Conservation (phyloP, 495 filamentous ascomycete genomes). For the Trichocladium uniseriatum region DNA sequence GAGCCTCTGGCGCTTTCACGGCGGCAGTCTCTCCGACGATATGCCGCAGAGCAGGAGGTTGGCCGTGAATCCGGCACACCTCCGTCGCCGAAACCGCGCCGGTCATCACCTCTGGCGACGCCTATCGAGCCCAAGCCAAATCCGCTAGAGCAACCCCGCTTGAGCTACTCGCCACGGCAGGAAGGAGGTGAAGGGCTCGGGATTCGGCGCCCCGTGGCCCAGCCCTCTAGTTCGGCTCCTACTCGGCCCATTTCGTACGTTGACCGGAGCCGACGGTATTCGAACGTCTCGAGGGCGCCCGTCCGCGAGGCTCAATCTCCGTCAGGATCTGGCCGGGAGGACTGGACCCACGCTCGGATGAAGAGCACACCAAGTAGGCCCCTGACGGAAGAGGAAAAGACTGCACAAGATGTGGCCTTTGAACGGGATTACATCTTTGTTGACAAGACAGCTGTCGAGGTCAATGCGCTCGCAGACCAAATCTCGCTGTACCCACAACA, state of each 20-base stretch:
- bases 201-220: constrained; percentile 32
- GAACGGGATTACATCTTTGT: constrained; percentile 92
- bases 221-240: constrained; percentile 35
- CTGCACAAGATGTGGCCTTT: constrained; percentile 79
- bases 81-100: constrained; percentile 30
- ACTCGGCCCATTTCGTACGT: constrained; percentile 23
- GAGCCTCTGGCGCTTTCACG: constrained; percentile 17
- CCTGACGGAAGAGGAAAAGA: constrained; percentile 55
- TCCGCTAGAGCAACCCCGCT: constrained; percentile 18
- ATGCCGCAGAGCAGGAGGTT: constrained; percentile 24
- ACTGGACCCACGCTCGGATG: constrained; percentile 1
- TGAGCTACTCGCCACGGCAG: constrained; percentile 28
- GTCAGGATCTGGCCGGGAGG: constrained; percentile 11
- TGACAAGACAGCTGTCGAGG: constrained; percentile 88
- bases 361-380: constrained; percentile 27
- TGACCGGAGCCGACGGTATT: constrained; percentile 29
- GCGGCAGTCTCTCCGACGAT: constrained; percentile 16
- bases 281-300: constrained; percentile 28
- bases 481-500: constrained; percentile 65
- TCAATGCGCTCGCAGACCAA: constrained; percentile 95
- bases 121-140: constrained; percentile 29
- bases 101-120: constrained; percentile 31
- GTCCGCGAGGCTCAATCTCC: constrained; percentile 14
- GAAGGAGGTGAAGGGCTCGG: constrained; percentile 37
- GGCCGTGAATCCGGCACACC: constrained; percentile 21